Evolutionary conservation across 345 rosid genomes (phyloP), one percentile per base, ranked within the genome.

Genomic region (Hevea brasiliensis): DNA sequence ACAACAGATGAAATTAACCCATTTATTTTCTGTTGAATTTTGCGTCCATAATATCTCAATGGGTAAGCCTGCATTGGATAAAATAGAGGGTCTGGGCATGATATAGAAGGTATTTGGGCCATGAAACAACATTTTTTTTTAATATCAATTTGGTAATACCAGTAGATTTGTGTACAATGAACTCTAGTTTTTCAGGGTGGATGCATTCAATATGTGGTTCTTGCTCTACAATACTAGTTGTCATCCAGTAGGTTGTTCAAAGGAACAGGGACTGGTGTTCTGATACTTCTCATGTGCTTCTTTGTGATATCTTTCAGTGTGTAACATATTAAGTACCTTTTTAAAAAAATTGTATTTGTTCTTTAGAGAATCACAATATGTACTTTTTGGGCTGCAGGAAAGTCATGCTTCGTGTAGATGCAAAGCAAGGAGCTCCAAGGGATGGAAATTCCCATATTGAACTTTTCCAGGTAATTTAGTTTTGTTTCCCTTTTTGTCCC

Each of bases 381-480:
- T 12, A 63, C 54, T 64, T 60, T 67, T 69, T 68, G 81, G 70
- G 79, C 75, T 81, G 81, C 90, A 95, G 99, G 83, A 86, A 90
- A 83, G 84, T 89, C 71, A 92, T 92, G 97, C 89, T 95, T 53
- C 90, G 87, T 32, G 98, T 95, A 26, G 96, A 95, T 86, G 89
- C 99, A 50, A 91, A 90, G 84, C 99, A 95, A 67, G 99, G 98
- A 81, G 85, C 87, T 71, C 97, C 98, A 65, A 91, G 79, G 84
- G 97, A 95, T 70, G 97, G 96, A 55, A 90, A 85, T 82, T 92
- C 97, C 53, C 83, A 85, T 42, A 91, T 95, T 78, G 98, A 95
- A 80, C 98, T 85, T 80, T 91, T 95, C 82, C 94, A 89, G 89
- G 99, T 89, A 85, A 81, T 58, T 35, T 37, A 11, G 21, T 56